Evolutionary conservation across 2,329 filamentous ascomycete species (phyloP), one percentile per base, ranked within the genome.

Genomic region (Raffaelea ambrosiae): DNA sequence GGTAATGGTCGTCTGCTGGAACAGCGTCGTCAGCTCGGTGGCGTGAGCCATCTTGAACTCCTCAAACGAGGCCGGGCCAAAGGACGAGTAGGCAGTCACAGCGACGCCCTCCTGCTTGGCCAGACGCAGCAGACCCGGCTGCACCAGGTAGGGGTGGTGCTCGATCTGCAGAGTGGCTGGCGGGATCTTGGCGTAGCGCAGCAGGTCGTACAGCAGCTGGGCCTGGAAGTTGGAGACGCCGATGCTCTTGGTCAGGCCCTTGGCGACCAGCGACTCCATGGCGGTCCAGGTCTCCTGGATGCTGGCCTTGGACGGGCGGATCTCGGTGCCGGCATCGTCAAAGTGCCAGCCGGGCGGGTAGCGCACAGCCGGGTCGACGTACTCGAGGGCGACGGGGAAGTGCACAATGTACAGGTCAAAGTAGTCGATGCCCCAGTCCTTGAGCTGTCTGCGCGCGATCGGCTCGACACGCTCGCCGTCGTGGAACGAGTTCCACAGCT

Each of bases 401-500:
- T 95, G 89, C 59, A 94, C 81, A 59, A 91, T 74, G 78, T 83
- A 95, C 55, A 94, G 79, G 66, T 95, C 88, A 66, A 95, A 90
- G 74, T 94, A 94, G 60, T 90, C 88, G 52, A 94, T 65, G 53
- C 84, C 83, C 81, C 86, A 91, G 73, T 91, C 86, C 56, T 80
- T 77, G 53, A 90, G 81, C 69, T 90, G 86, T 62, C 83, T 83
- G 66, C 79, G 79, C 66, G 73, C 77, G 62, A 93, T 88, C 50
- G 82, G 81, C 67, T 84, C 80, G 53, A 91, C 86, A 58, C 77
- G 76, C 57, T 91, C 83, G 58, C 74, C 75, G 60, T 91, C 84
- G 73, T 95, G 88, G 79, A 89, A 95, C 56, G 83, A 83, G 72
- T 91, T 89, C 88, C 89, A 95, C 50, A 95, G 83, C 75, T 95